Evolutionary conservation across 2,329 filamentous ascomycete species (phyloP).

Genomic region (Parastagonospora nodorum): DNA sequence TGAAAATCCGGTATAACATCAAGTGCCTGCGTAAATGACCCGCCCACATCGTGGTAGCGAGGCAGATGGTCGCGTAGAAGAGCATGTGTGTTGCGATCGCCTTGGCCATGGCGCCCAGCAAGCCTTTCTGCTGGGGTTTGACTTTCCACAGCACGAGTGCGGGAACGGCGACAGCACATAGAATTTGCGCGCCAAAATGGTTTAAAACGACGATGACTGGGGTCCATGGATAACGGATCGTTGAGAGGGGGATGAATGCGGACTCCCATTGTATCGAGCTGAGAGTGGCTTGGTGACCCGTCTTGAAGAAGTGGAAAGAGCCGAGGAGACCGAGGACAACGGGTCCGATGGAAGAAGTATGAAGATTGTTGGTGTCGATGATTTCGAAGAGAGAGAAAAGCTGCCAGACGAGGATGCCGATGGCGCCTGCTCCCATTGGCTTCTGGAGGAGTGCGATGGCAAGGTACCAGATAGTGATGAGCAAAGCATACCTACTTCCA

Average conservation of each 20-base stretch:
- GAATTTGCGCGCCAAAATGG: slow-evolving; percentile 85
- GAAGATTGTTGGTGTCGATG: slow-evolving; percentile 64
- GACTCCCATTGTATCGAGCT: slow-evolving; percentile 94
- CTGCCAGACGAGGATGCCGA: slow-evolving; percentile 85
- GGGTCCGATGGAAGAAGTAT: slow-evolving; percentile 77
- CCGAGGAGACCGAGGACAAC: slow-evolving; percentile 85
- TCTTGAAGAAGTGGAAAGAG: slow-evolving; percentile 96
- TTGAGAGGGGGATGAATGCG: slow-evolving; percentile 85
- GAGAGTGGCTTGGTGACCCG: slow-evolving; percentile 89
- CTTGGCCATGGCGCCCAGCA: slow-evolving; percentile 73
- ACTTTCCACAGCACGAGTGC: slow-evolving; percentile 89
- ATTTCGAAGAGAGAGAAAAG: slow-evolving; percentile 76
- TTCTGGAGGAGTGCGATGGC: slow-evolving; percentile 84
- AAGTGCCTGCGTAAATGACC: slow-evolving; percentile 86
- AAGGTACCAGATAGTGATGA: slow-evolving; percentile 78
- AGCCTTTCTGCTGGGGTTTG: slow-evolving; percentile 66
- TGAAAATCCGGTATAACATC: slow-evolving; percentile 96
- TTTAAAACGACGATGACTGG: slow-evolving; percentile 83
- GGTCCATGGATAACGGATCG: slow-evolving; percentile 86
- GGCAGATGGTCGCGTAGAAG: slow-evolving; percentile 80
- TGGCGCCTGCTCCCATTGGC: slow-evolving; percentile 87
- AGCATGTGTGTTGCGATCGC: slow-evolving; percentile 75
- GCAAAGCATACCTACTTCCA: slow-evolving; percentile 84
- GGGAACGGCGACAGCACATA: slow-evolving; percentile 79
- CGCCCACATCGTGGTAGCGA: slow-evolving; percentile 90